A percentile compares a stretch with the other conserved stretches of the same genome.
These are phyloP conservation scores for Eucalyptus pauciflora DNA, from an alignment of 345 rosid species.

Conservation along the genomic window DNA sequence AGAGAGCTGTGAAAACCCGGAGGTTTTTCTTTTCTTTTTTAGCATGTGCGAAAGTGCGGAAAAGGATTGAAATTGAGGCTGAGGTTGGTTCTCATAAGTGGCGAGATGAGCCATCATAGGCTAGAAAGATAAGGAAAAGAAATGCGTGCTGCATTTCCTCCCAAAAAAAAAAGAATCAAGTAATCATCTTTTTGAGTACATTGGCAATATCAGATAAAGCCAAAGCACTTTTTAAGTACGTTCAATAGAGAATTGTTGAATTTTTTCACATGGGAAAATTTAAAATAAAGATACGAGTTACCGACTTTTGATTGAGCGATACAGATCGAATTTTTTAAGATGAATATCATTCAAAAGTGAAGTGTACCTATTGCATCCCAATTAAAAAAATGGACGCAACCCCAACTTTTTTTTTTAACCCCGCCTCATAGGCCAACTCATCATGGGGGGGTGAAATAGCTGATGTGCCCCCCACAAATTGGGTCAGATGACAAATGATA, in stretches of 20 bases:
- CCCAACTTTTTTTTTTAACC: background rate
- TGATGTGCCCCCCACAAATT: background rate
- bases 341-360: background rate
- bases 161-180: background rate
- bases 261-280: background rate
- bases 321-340: background rate
- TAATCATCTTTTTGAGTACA: background rate
- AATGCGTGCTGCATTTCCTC: background rate
- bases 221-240: background rate
- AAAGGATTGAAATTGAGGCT: background rate
- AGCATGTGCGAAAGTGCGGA: background rate
- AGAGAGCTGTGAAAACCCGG: background rate
- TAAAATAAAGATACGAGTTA: background rate
- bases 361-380: background rate
- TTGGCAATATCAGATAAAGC: background rate
- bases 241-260: background rate
- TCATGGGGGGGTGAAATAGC: background rate
- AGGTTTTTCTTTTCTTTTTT: background rate
- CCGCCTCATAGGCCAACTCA: background rate
- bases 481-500: background rate
- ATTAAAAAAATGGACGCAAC: background rate
- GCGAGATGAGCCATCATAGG: background rate
- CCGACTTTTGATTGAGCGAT: background rate
- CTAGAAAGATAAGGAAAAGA: background rate
- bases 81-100: background rate